A percentile compares a stretch with the other conserved stretches of the same genome.
Evolutionary conservation across 805 yeast genomes (phyloP).

Genomic region (Yarrowia deformans): DNA sequence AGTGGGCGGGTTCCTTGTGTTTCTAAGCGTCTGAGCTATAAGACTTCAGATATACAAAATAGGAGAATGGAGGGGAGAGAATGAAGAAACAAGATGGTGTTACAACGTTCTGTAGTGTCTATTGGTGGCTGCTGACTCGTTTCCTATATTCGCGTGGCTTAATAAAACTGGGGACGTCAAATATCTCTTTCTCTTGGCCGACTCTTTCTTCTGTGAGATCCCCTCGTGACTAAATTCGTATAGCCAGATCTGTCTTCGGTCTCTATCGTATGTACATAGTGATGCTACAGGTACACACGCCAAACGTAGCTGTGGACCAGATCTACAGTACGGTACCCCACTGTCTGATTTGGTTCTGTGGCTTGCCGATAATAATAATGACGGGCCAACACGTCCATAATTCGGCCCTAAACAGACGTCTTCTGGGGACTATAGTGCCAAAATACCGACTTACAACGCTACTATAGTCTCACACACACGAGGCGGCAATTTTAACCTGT

Average conservation of each 20-base stretch:
- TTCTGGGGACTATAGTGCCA: not conserved
- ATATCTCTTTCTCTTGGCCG: too few relatives aligned
- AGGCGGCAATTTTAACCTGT: not conserved
- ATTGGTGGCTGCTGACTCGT: too few relatives aligned
- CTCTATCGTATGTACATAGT: too few relatives aligned
- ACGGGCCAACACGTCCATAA: not conserved
- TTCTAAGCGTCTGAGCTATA: slow-evolving; percentile 6
- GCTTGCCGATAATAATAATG: not conserved
- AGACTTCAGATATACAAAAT: not conserved
- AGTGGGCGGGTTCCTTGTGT: slow-evolving; percentile 35
- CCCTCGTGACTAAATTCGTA: too few relatives aligned
- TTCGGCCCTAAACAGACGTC: not conserved
- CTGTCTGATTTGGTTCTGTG: slow-evolving; percentile 5
- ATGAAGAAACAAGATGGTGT: not conserved
- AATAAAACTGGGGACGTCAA: too few relatives aligned
- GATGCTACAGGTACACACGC: too few relatives aligned
- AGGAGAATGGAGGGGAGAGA: slow-evolving; percentile 16
- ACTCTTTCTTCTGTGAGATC: too few relatives aligned
- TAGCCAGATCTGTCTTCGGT: too few relatives aligned
- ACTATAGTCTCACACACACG: not conserved
- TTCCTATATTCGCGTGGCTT: too few relatives aligned
- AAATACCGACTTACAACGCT: not conserved
- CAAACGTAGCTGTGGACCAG: not conserved
- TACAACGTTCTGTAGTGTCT: too few relatives aligned
- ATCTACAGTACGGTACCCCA: slow-evolving; percentile 15